Base-by-base conservation (phyloP, 257 asterid species). In the Parsonsia alboflavescens region DNA sequence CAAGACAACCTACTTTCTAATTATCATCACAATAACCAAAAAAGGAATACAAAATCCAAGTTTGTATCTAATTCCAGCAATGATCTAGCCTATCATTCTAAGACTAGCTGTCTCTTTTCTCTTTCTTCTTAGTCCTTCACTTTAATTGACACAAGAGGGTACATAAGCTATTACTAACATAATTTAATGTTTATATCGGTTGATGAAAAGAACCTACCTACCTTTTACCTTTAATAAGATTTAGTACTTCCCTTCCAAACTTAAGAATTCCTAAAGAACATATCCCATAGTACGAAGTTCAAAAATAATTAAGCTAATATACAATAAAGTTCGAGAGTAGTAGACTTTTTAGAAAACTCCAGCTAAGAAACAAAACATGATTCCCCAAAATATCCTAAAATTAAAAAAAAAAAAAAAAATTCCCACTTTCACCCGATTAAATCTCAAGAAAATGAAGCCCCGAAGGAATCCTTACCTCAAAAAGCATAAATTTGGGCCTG, bases 401-500 rank as follows among this genome's bases (percentile, higher is more conserved):
- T 19, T 19, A 54, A 54, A 75, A 63, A 46, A n/a, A 73, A 69
- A 36, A 9, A 57, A 75, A 6, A 9, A 26, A 19, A 11, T 57
- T 16, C 41, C 71, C 12, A 9, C 13, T 41, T 50, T 5, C 19
- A 57, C 49, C 9, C 59, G 22, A 73, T 22, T 44, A 57, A 78
- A 64, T 75, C 41, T 73, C 52, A 41, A 65, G 62, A 26, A 74
- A 59, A 42, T 17, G 61, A 74, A 73, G 49, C 56, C 36, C 79
- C 79, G 46, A 30, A 22, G 73, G 22, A 78, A 15, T 42, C 62
- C 72, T 77, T 70, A 82, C 85, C 81, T 76, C 75, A 76, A 65
- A 36, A 10, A 57, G 54, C 70, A 53, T 68, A 80, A n/a, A 68
- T 4, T 39, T 58, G 26, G 58, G 46, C 75, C 62, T 33, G 39